These are phyloP conservation scores for Dendrothele bispora DNA, from an alignment of 768 basidiomycete species.

Conservation along the genomic window DNA sequence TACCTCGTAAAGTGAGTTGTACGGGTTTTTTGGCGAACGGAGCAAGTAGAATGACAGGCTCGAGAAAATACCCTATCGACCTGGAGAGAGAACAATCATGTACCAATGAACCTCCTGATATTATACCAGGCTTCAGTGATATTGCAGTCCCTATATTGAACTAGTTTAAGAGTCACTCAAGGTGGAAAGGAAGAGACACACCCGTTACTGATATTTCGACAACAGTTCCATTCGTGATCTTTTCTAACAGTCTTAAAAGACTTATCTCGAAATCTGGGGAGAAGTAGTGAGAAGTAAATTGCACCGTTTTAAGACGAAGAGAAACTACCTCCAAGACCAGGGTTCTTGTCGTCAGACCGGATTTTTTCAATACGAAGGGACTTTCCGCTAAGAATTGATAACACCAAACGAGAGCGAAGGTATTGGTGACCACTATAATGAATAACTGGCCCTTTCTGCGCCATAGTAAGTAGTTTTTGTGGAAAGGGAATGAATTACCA, in stretches of 20 bases:
- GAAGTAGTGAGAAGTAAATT: conserved; percentile 2
- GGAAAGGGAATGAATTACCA: conserved; percentile 11
- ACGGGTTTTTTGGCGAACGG: conserved; percentile 91
- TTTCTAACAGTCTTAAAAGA: conserved; percentile 83
- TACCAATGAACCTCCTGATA: conserved; percentile 74
- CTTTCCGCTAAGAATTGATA: conserved; percentile 90
- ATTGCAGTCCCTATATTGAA: conserved; percentile 82
- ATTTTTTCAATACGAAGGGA: conserved; percentile 84
- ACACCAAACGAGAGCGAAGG: conserved; percentile 79
- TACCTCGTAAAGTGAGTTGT: conserved; percentile 78
- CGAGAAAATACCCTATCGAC: conserved; percentile 92
- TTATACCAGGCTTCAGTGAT: conserved; percentile 89
- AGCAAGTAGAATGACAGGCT: conserved; percentile 85
- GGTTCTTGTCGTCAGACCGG: conserved; percentile 89
- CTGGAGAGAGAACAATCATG: conserved; percentile 91
- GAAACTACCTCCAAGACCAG: conserved; percentile 80
- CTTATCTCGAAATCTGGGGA: conserved; percentile 87
- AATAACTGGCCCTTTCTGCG: conserved; percentile 39
- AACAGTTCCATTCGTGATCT: conserved; percentile 88
- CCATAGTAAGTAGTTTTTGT: no score
- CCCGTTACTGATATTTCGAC: conserved; percentile 98
- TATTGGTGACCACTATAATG: conserved; percentile 80
- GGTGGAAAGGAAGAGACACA: conserved; percentile 27
- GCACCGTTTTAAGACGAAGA: conserved; percentile 2
- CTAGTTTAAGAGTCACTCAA: no score